These are phyloP conservation scores for Mallotus nudiflorus DNA, from an alignment of 345 rosid genomes.

Conservation along the genomic window DNA sequence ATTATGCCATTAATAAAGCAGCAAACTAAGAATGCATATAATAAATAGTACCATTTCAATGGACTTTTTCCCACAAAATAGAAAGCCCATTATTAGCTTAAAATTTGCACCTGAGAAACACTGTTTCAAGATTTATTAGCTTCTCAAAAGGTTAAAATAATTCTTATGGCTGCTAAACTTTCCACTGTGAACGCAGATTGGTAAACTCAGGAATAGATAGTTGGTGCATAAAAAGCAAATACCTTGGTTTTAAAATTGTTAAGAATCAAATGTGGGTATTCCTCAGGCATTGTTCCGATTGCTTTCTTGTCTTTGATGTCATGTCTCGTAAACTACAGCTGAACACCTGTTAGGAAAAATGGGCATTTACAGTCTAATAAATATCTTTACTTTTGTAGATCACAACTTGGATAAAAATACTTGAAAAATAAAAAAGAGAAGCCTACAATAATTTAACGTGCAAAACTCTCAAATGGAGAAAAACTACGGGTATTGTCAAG, in stretches of 20 bases:
- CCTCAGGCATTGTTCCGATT: constrained; percentile 88
- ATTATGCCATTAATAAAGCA: neutral
- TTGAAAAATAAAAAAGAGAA: too few species aligned
- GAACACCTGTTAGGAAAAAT: too few species aligned
- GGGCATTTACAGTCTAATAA: too few species aligned
- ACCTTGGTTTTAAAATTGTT: constrained; percentile 81
- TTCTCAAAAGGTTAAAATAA: neutral
- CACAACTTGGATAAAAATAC: too few species aligned
- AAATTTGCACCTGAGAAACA: neutral
- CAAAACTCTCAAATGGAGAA: too few species aligned
- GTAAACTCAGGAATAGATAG: neutral
- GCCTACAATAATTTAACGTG: too few species aligned
- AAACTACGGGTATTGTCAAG: too few species aligned
- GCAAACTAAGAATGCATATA: neutral
- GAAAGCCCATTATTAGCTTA: too few species aligned
- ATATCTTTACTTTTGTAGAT: too few species aligned
- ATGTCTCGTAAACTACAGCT: constrained; percentile 82
- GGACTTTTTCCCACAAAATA: neutral
- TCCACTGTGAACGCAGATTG: neutral
- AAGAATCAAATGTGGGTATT: constrained; percentile 82
- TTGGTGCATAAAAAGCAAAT: neutral
- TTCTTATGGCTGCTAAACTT: neutral
- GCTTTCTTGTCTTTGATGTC: constrained; percentile 74
- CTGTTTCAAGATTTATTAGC: neutral
- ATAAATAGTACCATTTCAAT: neutral